These are phyloP conservation scores for Aspergillus amoenus DNA, from an alignment of 2,329 filamentous ascomycete species.

Conservation along the genomic window DNA sequence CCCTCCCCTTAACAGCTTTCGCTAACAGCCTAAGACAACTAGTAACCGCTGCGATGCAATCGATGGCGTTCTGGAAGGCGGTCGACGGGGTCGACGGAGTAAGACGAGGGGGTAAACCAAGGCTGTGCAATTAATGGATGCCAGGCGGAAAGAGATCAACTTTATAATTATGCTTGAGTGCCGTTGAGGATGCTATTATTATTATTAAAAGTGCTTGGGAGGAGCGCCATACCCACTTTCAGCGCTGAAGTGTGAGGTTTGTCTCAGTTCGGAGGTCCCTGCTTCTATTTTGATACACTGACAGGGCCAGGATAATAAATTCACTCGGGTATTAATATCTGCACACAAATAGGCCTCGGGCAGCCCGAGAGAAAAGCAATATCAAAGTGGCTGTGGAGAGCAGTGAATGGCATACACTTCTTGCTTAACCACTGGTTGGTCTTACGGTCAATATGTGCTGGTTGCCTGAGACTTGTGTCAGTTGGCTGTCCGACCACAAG, in stretches of 20 bases:
- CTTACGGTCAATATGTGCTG: constrained; percentile 3
- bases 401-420: constrained; percentile 4
- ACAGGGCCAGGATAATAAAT: not conserved
- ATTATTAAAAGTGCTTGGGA: constrained; percentile 3
- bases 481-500: not conserved
- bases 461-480: not conserved
- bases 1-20: constrained; percentile 19
- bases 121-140: constrained; percentile 18
- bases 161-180: not conserved
- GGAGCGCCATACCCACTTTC: constrained; percentile 15
- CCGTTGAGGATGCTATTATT: not conserved
- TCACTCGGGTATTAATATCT: not conserved
- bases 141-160: not conserved
- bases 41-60: not conserved
- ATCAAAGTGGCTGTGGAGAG: constrained; percentile 1
- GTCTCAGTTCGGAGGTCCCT: constrained; percentile 22
- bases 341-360: not conserved
- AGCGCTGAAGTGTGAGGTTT: constrained; percentile 20
- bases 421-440: not conserved
- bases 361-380: constrained; percentile 6
- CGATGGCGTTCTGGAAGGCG: constrained; percentile 25
- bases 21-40: constrained; percentile 6
- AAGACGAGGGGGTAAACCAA: constrained; percentile 14
- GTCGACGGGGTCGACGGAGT: constrained; percentile 18
- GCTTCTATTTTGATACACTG: constrained; percentile 11